phyloP scores from a whole-genome alignment of 768 basidiomycete species.

The Rhodotorula paludigena region DNA sequence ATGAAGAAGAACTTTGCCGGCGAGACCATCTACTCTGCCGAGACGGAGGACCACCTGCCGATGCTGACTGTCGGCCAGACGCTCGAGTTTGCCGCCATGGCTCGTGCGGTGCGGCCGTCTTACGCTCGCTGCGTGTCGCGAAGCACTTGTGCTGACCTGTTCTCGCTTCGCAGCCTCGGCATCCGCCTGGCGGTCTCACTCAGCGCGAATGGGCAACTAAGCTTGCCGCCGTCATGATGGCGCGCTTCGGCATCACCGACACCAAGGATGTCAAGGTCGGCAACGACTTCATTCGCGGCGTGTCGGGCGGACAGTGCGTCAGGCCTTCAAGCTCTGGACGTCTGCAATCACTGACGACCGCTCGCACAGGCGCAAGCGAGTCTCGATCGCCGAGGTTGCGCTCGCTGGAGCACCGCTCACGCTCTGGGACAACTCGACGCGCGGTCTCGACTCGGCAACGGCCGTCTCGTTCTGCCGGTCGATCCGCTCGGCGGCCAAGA shows the following conservation, averaged over 20 bases:
- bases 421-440: conserved; percentile 59
- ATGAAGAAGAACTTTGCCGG: conserved; percentile 57
- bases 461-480: conserved; percentile 62
- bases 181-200: conserved; percentile 50
- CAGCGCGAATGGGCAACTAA: conserved; percentile 47
- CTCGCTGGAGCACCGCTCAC: conserved; percentile 37
- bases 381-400: conserved; percentile 50
- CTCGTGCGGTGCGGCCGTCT: conserved; percentile 44
- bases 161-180: neutral
- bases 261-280: conserved; percentile 58
- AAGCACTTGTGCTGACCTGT: too few relatives aligned
- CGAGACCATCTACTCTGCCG: conserved; percentile 60
- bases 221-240: conserved; percentile 48
- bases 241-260: conserved; percentile 73
- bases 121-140: too few relatives aligned
- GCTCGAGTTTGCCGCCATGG: conserved; percentile 56
- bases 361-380: conserved; percentile 47
- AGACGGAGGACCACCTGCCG: conserved; percentile 36
- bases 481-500: conserved; percentile 49
- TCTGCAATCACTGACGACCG: neutral
- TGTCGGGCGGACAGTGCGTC: conserved; percentile 50
- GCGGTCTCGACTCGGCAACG: conserved; percentile 70
- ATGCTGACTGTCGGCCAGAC: conserved; percentile 48
- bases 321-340: neutral
- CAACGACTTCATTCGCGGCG: conserved; percentile 58